Evolutionary conservation across 768 basidiomycete species (phyloP).

Genomic region (Mycena chlorophos): DNA sequence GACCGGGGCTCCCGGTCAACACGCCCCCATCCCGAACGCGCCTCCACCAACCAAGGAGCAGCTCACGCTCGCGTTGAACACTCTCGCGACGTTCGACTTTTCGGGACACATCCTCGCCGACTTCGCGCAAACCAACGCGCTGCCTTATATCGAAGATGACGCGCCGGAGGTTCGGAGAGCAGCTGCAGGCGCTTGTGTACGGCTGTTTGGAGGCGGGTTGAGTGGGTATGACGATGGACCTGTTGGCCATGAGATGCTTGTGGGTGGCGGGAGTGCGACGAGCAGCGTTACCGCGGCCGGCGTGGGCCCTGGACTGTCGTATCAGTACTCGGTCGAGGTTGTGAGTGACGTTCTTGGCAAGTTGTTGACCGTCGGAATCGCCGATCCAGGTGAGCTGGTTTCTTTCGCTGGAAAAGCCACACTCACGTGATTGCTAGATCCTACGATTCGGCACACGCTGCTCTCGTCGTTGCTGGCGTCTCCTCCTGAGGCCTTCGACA

Average conservation of each 20-base stretch:
- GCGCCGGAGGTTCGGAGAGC: slow-evolving; percentile 84
- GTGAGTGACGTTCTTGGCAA: slow-evolving; percentile 97
- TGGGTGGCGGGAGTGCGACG: slow-evolving; percentile 37
- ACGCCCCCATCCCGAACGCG: background rate
- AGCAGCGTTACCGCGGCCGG: background rate
- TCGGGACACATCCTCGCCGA: slow-evolving; percentile 91
- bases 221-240: background rate
- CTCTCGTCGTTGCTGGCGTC: slow-evolving; percentile 50
- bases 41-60: slow-evolving; percentile 44
- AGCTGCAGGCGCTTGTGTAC: slow-evolving; percentile 89
- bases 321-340: slow-evolving; percentile 94
- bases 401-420: slow-evolving; percentile 3
- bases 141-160: slow-evolving; percentile 95
- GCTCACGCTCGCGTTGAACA: slow-evolving; percentile 80
- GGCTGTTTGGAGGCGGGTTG: slow-evolving; percentile 74
- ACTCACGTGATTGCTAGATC: background rate
- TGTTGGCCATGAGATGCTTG: background rate
- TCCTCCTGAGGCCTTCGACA: slow-evolving; percentile 92
- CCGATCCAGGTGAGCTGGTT: slow-evolving; percentile 79
- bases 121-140: slow-evolving; percentile 86
- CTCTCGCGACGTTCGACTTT: slow-evolving; percentile 92
- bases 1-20: background rate
- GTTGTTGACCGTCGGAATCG: slow-evolving; percentile 89
- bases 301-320: slow-evolving; percentile 50
- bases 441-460: slow-evolving; percentile 75